phyloP scores from a whole-genome alignment of 495 filamentous ascomycete species.

The Bacidia gigantensis region DNA sequence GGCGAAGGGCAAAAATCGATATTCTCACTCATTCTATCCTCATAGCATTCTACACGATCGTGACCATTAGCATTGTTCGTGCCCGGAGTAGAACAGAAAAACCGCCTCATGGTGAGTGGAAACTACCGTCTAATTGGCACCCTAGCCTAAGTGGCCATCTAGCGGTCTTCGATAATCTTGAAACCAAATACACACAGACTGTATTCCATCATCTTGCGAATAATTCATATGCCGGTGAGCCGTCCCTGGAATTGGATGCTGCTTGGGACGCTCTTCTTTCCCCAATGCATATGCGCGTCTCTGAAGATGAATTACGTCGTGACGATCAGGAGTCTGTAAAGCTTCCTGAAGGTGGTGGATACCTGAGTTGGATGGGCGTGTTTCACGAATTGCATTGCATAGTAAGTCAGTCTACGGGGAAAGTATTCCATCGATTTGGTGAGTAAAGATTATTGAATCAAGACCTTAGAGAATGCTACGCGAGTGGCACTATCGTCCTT shows the following conservation, averaged over 20 bases:
- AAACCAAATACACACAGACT: neutral
- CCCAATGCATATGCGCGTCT: conserved; percentile 21
- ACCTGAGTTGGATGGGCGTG: conserved; percentile 22
- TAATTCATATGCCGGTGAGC: conserved; percentile 9
- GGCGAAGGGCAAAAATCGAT: too few relatives aligned
- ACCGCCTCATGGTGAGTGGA: too few relatives aligned
- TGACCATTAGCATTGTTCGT: too few relatives aligned
- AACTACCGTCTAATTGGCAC: too few relatives aligned
- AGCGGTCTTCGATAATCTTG: neutral
- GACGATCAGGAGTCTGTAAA: conserved; percentile 19
- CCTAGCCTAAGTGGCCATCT: neutral
- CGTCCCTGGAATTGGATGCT: conserved; percentile 18
- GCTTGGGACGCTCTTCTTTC: conserved; percentile 22
- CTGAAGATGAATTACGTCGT: conserved; percentile 15
- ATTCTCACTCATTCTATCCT: too few relatives aligned
- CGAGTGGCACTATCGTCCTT: conserved; percentile 10
- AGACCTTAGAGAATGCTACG: conserved; percentile 15
- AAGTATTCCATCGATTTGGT: neutral
- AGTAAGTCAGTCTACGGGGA: conserved; percentile 1
- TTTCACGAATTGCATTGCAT: conserved; percentile 26
- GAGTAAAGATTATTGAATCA: neutral
- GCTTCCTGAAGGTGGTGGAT: conserved; percentile 21
- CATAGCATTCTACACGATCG: too few relatives aligned
- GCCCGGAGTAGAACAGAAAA: too few relatives aligned
- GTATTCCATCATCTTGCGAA: conserved; percentile 4